These are phyloP conservation scores for Phytophthora litchii DNA, from an alignment of 352 stramenopile genomes.

Conservation along the genomic window DNA sequence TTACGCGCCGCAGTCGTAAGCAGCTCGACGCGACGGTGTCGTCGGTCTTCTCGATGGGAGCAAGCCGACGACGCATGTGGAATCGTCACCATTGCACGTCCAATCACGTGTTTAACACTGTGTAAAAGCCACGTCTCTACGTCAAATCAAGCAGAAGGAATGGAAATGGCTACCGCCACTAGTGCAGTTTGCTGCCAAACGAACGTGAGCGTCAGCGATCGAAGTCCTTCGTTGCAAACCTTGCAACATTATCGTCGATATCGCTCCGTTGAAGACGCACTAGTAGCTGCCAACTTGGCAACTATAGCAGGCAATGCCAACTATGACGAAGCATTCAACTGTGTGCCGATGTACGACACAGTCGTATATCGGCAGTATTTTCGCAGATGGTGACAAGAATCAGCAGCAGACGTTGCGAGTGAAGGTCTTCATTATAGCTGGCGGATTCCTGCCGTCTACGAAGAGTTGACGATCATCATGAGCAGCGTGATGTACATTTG, in stretches of 20 bases:
- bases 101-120: neutral
- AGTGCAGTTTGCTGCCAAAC: too few relatives aligned
- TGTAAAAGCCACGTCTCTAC: neutral
- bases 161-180: neutral
- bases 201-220: neutral
- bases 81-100: conserved; percentile 2
- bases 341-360: conserved; percentile 11
- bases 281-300: too few relatives aligned
- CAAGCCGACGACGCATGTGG: neutral
- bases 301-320: too few relatives aligned
- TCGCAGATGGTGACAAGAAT: conserved; percentile 15
- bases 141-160: neutral
- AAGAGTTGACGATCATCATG: conserved; percentile 68
- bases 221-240: neutral
- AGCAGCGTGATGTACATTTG: conserved; percentile 88
- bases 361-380: too few relatives aligned
- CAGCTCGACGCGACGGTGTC: conserved; percentile 2
- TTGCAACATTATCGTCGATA: neutral
- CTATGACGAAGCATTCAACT: too few relatives aligned
- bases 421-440: conserved; percentile 11
- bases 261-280: conserved; percentile 2
- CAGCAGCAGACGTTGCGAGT: conserved; percentile 11
- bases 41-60: neutral
- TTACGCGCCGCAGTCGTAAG: conserved; percentile 16
- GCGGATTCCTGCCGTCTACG: conserved; percentile 10